Evolutionary conservation across 176 grass and related monocot species (phyloP).

Genomic region (barley (Hordeum vulgare)): DNA sequence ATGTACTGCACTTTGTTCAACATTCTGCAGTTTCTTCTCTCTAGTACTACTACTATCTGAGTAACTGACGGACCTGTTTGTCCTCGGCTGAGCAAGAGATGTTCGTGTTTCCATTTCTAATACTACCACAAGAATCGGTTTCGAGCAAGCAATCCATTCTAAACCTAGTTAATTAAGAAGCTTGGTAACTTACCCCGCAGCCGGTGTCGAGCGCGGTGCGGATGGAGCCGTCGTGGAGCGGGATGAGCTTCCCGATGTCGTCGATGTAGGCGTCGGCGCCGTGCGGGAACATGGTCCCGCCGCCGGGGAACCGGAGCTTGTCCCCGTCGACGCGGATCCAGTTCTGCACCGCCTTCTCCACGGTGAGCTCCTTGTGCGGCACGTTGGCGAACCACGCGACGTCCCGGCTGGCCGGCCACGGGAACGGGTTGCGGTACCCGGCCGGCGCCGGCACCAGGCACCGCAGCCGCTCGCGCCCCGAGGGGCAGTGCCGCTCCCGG

Average conservation of each 20-base stretch:
- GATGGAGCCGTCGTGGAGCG: conserved; percentile 55
- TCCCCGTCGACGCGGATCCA: conserved; percentile 77
- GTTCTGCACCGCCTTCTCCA: conserved; percentile 75
- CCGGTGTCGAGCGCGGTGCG: conserved; percentile 69
- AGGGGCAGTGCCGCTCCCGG: conserved; percentile 86
- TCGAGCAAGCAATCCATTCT: not conserved
- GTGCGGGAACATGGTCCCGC: conserved; percentile 74
- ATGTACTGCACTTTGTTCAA: too few species aligned
- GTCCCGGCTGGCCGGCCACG: conserved; percentile 59
- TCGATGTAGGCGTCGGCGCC: conserved; percentile 68
- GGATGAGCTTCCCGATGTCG: conserved; percentile 44
- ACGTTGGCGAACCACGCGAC: conserved; percentile 64
- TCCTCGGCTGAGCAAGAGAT: not conserved
- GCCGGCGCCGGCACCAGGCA: conserved; percentile 58
- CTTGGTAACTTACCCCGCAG: conserved; percentile 33
- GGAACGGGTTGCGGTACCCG: conserved; percentile 50
- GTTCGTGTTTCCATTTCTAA: too few species aligned
- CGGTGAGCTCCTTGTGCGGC: conserved; percentile 73
- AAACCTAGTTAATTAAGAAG: not conserved
- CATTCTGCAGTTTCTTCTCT: not conserved
- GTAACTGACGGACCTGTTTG: not conserved
- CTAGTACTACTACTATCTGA: not conserved
- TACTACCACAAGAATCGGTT: not conserved
- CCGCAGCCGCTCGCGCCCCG: conserved; percentile 37
- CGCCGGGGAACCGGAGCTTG: conserved; percentile 61